Percentiles rank a stretch among this genome's conserved stretches.
These are phyloP conservation scores for Penicillium corylophilum DNA, from an alignment of 2,329 filamentous ascomycete genomes.

Conservation along the genomic window DNA sequence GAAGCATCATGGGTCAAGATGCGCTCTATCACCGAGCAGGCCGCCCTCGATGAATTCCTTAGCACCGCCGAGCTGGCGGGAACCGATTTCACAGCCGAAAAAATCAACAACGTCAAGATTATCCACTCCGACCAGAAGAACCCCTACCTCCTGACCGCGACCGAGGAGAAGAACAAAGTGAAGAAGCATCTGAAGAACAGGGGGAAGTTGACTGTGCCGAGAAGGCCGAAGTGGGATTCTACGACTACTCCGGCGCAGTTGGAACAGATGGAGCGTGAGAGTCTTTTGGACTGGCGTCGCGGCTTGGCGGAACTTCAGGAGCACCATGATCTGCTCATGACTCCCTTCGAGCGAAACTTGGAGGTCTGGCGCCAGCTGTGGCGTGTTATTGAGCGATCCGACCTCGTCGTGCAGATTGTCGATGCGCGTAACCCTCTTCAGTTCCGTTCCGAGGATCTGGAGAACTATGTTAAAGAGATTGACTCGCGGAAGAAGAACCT, in stretches of 20 bases:
- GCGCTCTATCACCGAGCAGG: conserved; percentile 97
- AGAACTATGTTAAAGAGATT: conserved; percentile 90
- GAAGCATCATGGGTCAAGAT: conserved; percentile 98
- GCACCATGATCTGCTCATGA: conserved; percentile 92
- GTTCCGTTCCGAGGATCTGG: conserved; percentile 91
- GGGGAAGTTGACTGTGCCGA: conserved; percentile 77
- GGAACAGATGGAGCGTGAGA: conserved; percentile 74
- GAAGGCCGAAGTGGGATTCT: conserved; percentile 84
- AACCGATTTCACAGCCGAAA: conserved; percentile 97
- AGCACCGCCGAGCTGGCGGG: conserved; percentile 95
- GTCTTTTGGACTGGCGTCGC: conserved; percentile 82
- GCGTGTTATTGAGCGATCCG: conserved; percentile 95
- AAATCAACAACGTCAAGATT: conserved; percentile 98
- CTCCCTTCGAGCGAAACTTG: conserved; percentile 93
- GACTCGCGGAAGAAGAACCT: conserved; percentile 85
- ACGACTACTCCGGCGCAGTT: conserved; percentile 80
- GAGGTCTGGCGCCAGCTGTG: conserved; percentile 98
- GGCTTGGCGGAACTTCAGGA: conserved; percentile 91
- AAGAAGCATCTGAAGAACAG: conserved; percentile 82
- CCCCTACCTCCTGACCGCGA: conserved; percentile 81
- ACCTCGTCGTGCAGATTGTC: conserved; percentile 95
- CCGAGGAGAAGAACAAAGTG: conserved; percentile 75
- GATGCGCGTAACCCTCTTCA: conserved; percentile 92
- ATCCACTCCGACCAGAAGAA: conserved; percentile 97
- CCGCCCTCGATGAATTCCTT: conserved; percentile 92